Base-by-base conservation (phyloP, 768 basidiomycete species). In the Porpolomopsis calyptriformis region DNA sequence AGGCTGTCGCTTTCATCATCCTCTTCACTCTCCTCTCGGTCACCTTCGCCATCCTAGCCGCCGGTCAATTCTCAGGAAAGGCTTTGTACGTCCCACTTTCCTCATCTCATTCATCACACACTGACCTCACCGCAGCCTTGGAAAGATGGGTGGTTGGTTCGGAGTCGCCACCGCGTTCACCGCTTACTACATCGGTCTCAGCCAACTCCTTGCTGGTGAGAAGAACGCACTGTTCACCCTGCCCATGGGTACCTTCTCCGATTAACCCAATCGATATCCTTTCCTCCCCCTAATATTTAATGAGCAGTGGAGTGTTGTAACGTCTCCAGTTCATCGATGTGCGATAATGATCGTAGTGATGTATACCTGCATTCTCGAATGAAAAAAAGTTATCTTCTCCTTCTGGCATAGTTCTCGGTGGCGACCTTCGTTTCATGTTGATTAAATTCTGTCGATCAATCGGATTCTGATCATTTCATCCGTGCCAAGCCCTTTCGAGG, bases 131-230 rank as follows among this genome's bases (percentile, higher is more conserved):
- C 16, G 8, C 47, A 69, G 71, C 8, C 37, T 60, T 4, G 59
- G 57, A 26, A 72, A 69, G 47, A 69, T 67, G 12, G 74, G 72
- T 2, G 74, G 74, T 37, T 62, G 55, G 8, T 49, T 71, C 10
- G 74, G 73, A 20, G 63, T 69, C 46, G 56, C 71, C 45, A 70
- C 70, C 8, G 71, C 69, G 0, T 62, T 72, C 44, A 55, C 74
- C 39, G 74, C 72, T 4, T 75, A 68, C 58, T 73, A 73, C 49
- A 64, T 68, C 36, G 73, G 69, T 27, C 51, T 74, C 29, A 61
- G 64, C 38, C 69, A 74, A 41, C 58, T 76, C 22, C 57, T 74
- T 26, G 57, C 64, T 6, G 52, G 62, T 0, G 72, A 76, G 55
- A 57, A 62, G n/a, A 58, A 60, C 51, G 60, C 70, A 5, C 49